A percentile compares a stretch with the other conserved stretches of the same genome.
Evolutionary conservation across 2,329 filamentous ascomycete species (phyloP).

Genomic region (Dactylellina haptotyla): DNA sequence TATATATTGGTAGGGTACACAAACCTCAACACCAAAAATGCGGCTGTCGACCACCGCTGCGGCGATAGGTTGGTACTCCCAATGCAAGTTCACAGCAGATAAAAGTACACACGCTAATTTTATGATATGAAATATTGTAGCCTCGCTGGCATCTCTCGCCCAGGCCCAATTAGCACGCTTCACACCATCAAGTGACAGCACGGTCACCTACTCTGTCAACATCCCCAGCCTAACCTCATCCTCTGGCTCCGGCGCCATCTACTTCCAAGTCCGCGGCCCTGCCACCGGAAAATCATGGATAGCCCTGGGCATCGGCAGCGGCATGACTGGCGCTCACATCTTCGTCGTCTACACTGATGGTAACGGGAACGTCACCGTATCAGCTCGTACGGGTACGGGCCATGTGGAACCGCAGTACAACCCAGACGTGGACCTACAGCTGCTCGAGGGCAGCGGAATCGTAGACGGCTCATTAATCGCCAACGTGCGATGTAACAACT

Average conservation of each 20-base stretch:
- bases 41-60: slow-evolving; percentile 16
- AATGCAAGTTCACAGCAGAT: too few relatives aligned
- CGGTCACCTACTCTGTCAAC: slow-evolving; percentile 30
- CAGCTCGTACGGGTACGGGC: slow-evolving; percentile 48
- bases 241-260: slow-evolving; percentile 41
- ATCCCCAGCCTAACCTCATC: slow-evolving; percentile 24
- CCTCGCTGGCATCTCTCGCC: slow-evolving; percentile 29
- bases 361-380: slow-evolving; percentile 59
- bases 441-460: slow-evolving; percentile 56
- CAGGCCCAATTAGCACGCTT: slow-evolving; percentile 41
- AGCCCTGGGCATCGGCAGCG: slow-evolving; percentile 62
- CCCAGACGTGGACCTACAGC: neutral
- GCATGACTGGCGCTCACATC: slow-evolving; percentile 64
- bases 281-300: slow-evolving; percentile 60
- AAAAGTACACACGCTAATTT: too few relatives aligned
- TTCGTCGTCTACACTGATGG: slow-evolving; percentile 63
- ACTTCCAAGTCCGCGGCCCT: slow-evolving; percentile 39
- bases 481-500: slow-evolving; percentile 62
- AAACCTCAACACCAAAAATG: slow-evolving; percentile 4
- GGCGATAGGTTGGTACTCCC: slow-evolving; percentile 13
- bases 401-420: slow-evolving; percentile 37
- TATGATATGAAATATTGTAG: slow-evolving; percentile 17
- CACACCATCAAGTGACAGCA: slow-evolving; percentile 6
- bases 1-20: neutral
- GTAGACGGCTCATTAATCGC: slow-evolving; percentile 50